A percentile compares a stretch with the other conserved stretches of the same genome.
These are phyloP conservation scores for Teratosphaeria epicoccoides DNA, from an alignment of 2,329 filamentous ascomycete genomes.

Conservation along the genomic window DNA sequence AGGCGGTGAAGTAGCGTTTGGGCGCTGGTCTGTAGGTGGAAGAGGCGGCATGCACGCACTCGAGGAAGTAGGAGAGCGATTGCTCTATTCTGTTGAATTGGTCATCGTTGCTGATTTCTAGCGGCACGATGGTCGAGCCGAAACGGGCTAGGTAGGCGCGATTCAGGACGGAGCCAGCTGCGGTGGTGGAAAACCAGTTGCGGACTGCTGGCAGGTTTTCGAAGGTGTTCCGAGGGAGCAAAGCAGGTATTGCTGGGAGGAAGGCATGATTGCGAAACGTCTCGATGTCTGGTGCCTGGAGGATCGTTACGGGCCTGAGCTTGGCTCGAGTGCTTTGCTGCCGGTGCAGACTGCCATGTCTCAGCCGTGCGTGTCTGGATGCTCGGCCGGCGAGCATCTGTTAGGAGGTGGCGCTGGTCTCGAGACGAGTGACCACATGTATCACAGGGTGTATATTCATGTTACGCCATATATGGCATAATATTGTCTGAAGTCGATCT, in stretches of 20 bases:
- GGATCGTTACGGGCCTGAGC: constrained; percentile 12
- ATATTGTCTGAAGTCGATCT: neutral
- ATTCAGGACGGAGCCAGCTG: constrained; percentile 16
- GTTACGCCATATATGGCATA: too few species aligned
- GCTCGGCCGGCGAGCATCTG: constrained; percentile 8
- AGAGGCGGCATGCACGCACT: constrained; percentile 31
- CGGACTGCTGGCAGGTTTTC: constrained; percentile 40
- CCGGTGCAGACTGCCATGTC: too few species aligned
- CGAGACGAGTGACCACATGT: neutral
- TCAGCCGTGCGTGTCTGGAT: neutral
- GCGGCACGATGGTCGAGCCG: constrained; percentile 42
- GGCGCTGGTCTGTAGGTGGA: constrained; percentile 9
- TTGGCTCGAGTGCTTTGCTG: constrained; percentile 5
- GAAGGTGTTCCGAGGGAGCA: constrained; percentile 39
- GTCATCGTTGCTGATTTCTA: constrained; percentile 44
- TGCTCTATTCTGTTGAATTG: constrained; percentile 49
- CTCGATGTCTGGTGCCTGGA: constrained; percentile 20
- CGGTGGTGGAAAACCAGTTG: constrained; percentile 49
- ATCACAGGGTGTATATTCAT: too few species aligned
- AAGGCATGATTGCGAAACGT: constrained; percentile 47
- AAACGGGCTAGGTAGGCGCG: constrained; percentile 36
- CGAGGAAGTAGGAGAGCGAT: constrained; percentile 54
- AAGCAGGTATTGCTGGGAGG: constrained; percentile 40
- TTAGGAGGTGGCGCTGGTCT: neutral
- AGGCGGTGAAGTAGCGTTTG: constrained; percentile 21